Evolutionary conservation across 148 eudicot species (phyloP).

Genomic region (Oxyria digyna): DNA sequence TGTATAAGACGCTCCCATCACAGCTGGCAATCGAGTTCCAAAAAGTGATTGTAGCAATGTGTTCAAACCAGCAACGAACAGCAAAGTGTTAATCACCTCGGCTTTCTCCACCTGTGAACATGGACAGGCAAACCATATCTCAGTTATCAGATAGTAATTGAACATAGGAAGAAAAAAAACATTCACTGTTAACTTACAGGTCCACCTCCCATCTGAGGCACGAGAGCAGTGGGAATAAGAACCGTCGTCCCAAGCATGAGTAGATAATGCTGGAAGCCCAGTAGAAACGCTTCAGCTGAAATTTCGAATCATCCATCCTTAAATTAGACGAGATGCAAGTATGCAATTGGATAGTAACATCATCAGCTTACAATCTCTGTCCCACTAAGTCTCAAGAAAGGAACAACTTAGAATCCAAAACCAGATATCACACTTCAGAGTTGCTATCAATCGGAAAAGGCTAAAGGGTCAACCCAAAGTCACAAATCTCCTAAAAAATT

Average conservation of each 20-base stretch:
- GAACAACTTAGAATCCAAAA: not conserved
- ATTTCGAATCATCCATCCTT: not conserved
- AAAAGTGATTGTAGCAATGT: slow-evolving; percentile 74
- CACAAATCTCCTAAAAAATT: not conserved
- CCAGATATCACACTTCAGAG: not conserved
- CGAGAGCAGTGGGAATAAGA: slow-evolving; percentile 84
- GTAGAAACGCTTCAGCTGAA: slow-evolving; percentile 91
- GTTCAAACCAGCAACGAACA: slow-evolving; percentile 94
- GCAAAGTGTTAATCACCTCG: slow-evolving; percentile 83
- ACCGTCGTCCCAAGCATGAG: slow-evolving; percentile 97
- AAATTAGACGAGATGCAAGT: not conserved
- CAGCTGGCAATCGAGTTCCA: slow-evolving; percentile 92
- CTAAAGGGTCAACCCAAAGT: not conserved
- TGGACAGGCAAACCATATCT: not conserved
- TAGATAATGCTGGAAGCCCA: slow-evolving; percentile 90
- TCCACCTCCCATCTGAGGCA: slow-evolving; percentile 99
- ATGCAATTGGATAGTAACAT: not conserved
- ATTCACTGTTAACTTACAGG: slow-evolving; percentile 32
- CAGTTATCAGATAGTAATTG: not conserved
- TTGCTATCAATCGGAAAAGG: not conserved
- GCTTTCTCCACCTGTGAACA: slow-evolving; percentile 80
- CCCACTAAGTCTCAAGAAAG: not conserved
- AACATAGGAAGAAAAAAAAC: not conserved
- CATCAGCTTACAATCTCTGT: not conserved
- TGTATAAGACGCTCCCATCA: slow-evolving; percentile 89